Conservation (phyloP, 1,139 yeast species). For the Diutina siamensis region DNA sequence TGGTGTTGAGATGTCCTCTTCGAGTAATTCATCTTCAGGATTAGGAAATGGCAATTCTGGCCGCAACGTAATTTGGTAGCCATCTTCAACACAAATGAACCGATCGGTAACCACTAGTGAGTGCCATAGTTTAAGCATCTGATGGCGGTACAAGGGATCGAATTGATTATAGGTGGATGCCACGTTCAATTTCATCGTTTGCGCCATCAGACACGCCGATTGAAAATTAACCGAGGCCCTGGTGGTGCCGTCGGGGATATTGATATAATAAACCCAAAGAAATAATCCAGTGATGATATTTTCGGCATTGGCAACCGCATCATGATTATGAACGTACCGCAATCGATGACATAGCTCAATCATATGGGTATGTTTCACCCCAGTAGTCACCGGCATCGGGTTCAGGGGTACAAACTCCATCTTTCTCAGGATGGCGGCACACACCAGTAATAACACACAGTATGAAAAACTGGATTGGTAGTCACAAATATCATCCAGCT, state of each 20-base stretch:
- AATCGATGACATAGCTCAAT: background rate
- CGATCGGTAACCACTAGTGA: slow-evolving; percentile 28
- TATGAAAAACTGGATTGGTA: background rate
- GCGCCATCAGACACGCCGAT: slow-evolving; percentile 30
- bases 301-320: background rate
- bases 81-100: slow-evolving; percentile 28
- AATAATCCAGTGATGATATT: slow-evolving; percentile 19
- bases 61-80: slow-evolving; percentile 7
- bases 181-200: slow-evolving; percentile 24
- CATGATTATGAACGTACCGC: background rate
- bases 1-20: background rate
- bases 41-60: background rate
- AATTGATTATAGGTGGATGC: slow-evolving; percentile 17
- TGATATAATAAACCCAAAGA: slow-evolving; percentile 25
- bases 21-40: background rate
- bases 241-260: slow-evolving; percentile 18
- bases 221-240: slow-evolving; percentile 25
- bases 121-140: slow-evolving; percentile 25
- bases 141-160: slow-evolving; percentile 23
- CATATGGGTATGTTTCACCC: background rate
- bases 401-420: background rate
- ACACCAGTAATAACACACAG: background rate
- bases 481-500: background rate
- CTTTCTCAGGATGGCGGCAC: background rate
- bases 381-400: background rate